Base-by-base conservation (phyloP, 2,329 filamentous ascomycete species). In the Pyrenophora tritici-repentis region DNA sequence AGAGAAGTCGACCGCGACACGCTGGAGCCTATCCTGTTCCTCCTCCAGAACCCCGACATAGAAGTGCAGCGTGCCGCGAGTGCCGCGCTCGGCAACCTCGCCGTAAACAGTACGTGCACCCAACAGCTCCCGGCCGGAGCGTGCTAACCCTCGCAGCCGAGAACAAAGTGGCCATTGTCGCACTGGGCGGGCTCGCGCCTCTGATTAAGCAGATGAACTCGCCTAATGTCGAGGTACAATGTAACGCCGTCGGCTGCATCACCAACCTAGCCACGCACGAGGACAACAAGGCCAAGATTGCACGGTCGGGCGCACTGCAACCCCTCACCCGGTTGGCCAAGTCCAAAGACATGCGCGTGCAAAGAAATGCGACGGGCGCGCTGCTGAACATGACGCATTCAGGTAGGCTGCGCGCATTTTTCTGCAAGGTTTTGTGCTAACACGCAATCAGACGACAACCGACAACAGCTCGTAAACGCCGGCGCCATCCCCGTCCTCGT, bases 341-440 rank as follows among this genome's bases (percentile, higher is more conserved):
- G 76, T 97, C 94, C 17, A 93, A 95, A 75, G 94, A 99, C 68
- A 97, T 97, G 94, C 86, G 94, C 49, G 94, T 99, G 40, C 94
- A 99, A 78, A 85, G 94, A 60, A 99, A 99, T 75, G 94, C 94
- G 50, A 99, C 94, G 1, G 94, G 94, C 46, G 94, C 94, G 38
- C 79, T 99, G 50, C 83, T 99, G 61, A 99, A 99, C 76, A 99
- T 99, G 94, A 99, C 94, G 66, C 94, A 99, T 79, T 97, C 92
- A 59, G 91, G 91, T 96, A 84, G 53, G 83, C 4, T 37, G 20
- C 6, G 32, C 39, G 17, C 17, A 29, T 12, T 32, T 18, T 22
- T 29, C 37, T 38, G 46, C 20, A 53, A n/a, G 34, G n/a, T 26
- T 20, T 33, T 39, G 33, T 53, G 46, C 63, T 71, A 40, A 73